Conservation (phyloP, 768 basidiomycete genomes). For the Rhodotorula sphaerocarpa region DNA sequence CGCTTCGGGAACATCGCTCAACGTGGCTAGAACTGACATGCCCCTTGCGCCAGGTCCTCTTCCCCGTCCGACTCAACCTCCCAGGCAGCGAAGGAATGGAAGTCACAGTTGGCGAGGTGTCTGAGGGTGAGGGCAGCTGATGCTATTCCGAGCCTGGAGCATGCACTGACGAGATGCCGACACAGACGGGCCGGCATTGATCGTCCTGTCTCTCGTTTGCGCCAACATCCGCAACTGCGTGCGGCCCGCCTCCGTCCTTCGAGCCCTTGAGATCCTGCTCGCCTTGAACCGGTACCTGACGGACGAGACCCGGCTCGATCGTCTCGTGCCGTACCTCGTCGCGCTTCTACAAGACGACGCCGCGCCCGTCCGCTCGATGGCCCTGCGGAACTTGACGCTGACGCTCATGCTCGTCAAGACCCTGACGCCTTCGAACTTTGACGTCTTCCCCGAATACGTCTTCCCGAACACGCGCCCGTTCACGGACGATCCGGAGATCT, state of each 20-base stretch:
- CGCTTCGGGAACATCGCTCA: neutral
- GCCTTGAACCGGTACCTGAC: constrained; percentile 69
- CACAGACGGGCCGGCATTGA: constrained; percentile 76
- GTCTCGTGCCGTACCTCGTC: constrained; percentile 83
- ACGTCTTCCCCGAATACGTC: constrained; percentile 91
- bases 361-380: constrained; percentile 69
- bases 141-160: neutral
- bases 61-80: constrained; percentile 65
- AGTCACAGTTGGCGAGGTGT: constrained; percentile 48
- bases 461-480: constrained; percentile 80
- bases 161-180: neutral
- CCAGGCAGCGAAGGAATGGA: constrained; percentile 51
- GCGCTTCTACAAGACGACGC: constrained; percentile 80
- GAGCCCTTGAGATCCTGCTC: constrained; percentile 75
- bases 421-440: constrained; percentile 45
- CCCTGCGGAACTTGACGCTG: constrained; percentile 70
- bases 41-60: constrained; percentile 60
- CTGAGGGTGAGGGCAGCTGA: constrained; percentile 51
- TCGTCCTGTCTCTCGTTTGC: constrained; percentile 76
- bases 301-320: constrained; percentile 90
- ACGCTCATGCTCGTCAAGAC: constrained; percentile 45
- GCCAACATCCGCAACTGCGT: constrained; percentile 81
- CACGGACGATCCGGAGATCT: constrained; percentile 71
- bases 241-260: constrained; percentile 75
- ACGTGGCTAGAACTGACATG: constrained; percentile 45